Conservation (phyloP, 257 asterid species). For the Datura wrightii region DNA sequence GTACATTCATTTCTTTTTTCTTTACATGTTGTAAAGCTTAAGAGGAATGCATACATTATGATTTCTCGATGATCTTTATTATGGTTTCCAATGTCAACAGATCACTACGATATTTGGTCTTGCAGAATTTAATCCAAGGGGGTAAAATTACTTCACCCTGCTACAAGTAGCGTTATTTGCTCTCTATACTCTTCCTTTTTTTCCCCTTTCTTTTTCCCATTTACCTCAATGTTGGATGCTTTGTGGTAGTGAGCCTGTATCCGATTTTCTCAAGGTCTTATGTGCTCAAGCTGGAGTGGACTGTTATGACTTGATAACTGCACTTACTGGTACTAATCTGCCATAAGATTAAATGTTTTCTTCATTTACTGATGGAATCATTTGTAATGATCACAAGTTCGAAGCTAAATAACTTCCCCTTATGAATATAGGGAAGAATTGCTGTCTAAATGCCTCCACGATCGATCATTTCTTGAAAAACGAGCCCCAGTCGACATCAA, state of each 20-base stretch:
- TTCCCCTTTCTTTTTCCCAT: background rate
- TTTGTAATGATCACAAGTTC: background rate
- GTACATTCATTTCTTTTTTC: background rate
- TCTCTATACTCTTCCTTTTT: background rate
- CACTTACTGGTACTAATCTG: constrained; percentile 62
- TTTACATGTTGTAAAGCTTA: background rate
- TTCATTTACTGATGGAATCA: background rate
- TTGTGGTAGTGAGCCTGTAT: constrained; percentile 48
- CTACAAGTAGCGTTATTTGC: too few species aligned
- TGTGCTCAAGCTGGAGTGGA: constrained; percentile 63
- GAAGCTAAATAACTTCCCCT: background rate
- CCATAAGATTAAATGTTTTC: background rate
- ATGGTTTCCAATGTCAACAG: constrained; percentile 44
- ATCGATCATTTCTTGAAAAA: constrained; percentile 60
- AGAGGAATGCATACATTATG: background rate
- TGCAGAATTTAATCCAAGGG: constrained; percentile 81
- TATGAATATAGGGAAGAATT: constrained; percentile 61
- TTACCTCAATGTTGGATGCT: too few species aligned
- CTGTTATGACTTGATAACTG: constrained; percentile 68
- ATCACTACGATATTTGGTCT: constrained; percentile 68
- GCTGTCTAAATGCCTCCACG: constrained; percentile 76
- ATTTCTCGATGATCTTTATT: background rate
- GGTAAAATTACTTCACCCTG: constrained; percentile 41
- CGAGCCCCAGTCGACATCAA: constrained; percentile 86
- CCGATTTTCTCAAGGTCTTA: constrained; percentile 47